Conservation (phyloP, 768 basidiomycete species). For the Leucocoprinus birnbaumii region DNA sequence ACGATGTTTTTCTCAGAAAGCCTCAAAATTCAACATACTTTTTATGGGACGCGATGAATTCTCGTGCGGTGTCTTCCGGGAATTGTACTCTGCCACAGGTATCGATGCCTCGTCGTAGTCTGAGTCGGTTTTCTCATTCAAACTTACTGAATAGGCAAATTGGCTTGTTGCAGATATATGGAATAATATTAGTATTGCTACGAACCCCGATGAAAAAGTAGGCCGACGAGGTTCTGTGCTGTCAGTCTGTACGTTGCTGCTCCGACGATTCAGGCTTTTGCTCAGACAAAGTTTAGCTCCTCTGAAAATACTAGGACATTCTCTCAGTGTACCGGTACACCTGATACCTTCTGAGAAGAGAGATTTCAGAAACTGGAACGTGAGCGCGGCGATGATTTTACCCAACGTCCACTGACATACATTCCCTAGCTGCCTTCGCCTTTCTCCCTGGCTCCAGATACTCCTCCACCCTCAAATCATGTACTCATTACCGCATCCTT, state of each 20-base stretch:
- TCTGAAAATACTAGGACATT: constrained; percentile 56
- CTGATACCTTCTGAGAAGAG: constrained; percentile 56
- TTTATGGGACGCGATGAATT: constrained; percentile 91
- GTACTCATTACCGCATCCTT: constrained; percentile 88
- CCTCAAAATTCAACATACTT: constrained; percentile 59
- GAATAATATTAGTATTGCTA: constrained; percentile 64
- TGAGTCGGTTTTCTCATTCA: not conserved
- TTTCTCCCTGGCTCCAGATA: constrained; percentile 18
- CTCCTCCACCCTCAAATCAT: constrained; percentile 36
- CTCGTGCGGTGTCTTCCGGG: constrained; percentile 69
- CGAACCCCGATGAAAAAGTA: constrained; percentile 62
- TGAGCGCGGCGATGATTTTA: constrained; percentile 23
- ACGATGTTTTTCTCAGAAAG: constrained; percentile 2
- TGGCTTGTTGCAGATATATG: constrained; percentile 63
- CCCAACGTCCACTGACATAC: not conserved
- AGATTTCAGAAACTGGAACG: constrained; percentile 67
- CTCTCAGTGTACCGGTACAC: constrained; percentile 50
- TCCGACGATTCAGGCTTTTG: not conserved
- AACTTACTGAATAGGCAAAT: constrained; percentile 12
- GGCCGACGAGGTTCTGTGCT: constrained; percentile 60
- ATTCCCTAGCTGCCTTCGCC: constrained; percentile 36
- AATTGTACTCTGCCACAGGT: constrained; percentile 66
- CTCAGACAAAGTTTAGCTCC: constrained; percentile 49
- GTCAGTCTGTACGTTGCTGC: constrained; percentile 49
- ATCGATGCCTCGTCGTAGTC: not conserved